Conservation (phyloP, 1,284 basidiomycete genomes). For the Anthracocystis setariae region DNA sequence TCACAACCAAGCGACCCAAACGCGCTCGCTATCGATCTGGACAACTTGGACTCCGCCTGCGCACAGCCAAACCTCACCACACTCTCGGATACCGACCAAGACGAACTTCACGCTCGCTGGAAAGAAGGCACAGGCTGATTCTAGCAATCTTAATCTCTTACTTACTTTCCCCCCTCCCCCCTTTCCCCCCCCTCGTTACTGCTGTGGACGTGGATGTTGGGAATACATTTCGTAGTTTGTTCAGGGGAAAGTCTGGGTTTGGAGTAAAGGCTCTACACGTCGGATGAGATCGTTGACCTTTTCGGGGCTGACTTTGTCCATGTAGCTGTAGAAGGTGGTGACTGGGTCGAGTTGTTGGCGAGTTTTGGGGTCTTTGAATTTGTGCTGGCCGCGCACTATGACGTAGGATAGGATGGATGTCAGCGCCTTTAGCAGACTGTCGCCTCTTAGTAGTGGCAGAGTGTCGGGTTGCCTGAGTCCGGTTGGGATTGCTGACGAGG, state of each 20-base stretch:
- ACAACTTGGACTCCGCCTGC: slow-evolving; percentile 19
- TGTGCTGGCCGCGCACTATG: slow-evolving; percentile 6
- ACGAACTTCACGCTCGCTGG: slow-evolving; percentile 42
- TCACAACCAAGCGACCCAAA: slow-evolving; percentile 30
- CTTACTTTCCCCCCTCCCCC: not conserved
- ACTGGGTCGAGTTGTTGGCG: slow-evolving; percentile 11
- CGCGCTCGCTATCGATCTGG: slow-evolving; percentile 34
- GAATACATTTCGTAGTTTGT: slow-evolving; percentile 2
- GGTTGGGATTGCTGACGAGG: no score
- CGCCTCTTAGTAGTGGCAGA: not conserved
- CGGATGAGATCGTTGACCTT: slow-evolving; percentile 10
- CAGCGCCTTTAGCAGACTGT: not conserved
- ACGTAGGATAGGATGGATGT: slow-evolving; percentile 19
- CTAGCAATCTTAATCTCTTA: no score
- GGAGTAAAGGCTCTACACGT: slow-evolving; percentile 34
- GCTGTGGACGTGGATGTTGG: not conserved
- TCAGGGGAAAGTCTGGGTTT: slow-evolving; percentile 3
- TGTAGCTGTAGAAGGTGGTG: slow-evolving; percentile 17
- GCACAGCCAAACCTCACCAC: slow-evolving; percentile 1
- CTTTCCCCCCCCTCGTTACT: not conserved
- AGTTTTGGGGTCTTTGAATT: slow-evolving; percentile 4
- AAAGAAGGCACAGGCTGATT: slow-evolving; percentile 49
- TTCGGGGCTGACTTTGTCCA: slow-evolving; percentile 15
- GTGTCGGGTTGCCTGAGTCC: no score
- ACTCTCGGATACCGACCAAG: slow-evolving; percentile 32